These are phyloP conservation scores for Xylaria bambusicola DNA, from an alignment of 495 filamentous ascomycete genomes.

Conservation along the genomic window DNA sequence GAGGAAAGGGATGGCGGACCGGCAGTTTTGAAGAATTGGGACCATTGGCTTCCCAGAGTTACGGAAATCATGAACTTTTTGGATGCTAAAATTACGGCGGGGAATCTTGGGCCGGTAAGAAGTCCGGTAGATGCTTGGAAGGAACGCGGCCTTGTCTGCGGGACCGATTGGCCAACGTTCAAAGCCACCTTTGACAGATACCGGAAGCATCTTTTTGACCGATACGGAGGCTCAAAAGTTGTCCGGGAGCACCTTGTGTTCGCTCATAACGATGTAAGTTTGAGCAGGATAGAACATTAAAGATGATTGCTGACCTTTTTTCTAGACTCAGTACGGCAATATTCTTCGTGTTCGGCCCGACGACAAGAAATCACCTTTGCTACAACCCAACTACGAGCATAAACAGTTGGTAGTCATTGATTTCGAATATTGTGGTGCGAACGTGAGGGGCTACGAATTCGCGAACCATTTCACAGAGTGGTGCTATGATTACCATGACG, in stretches of 20 bases:
- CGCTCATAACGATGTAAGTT: slow-evolving; percentile 91
- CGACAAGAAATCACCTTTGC: slow-evolving; percentile 78
- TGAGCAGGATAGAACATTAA: not conserved
- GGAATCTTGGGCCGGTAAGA: slow-evolving; percentile 23
- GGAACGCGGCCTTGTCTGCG: slow-evolving; percentile 73
- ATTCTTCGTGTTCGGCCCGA: slow-evolving; percentile 86
- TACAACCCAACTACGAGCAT: slow-evolving; percentile 86
- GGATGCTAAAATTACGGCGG: slow-evolving; percentile 61
- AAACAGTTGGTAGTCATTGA: slow-evolving; percentile 96
- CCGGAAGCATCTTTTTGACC: slow-evolving; percentile 68
- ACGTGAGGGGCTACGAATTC: slow-evolving; percentile 84
- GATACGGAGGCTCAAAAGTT: slow-evolving; percentile 65
- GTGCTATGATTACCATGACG: slow-evolving; percentile 95
- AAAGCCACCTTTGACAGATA: slow-evolving; percentile 75
- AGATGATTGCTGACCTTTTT: slow-evolving; percentile 10
- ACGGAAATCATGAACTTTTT: slow-evolving; percentile 76
- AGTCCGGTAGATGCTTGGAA: slow-evolving; percentile 58
- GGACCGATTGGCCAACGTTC: slow-evolving; percentile 81
- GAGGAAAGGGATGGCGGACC: slow-evolving; percentile 77
- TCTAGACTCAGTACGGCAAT: slow-evolving; percentile 96
- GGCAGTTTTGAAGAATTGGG: slow-evolving; percentile 89
- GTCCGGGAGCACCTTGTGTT: slow-evolving; percentile 82
- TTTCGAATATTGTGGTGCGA: slow-evolving; percentile 96
- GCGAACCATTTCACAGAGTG: slow-evolving; percentile 99
- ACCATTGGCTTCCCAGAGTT: slow-evolving; percentile 85